phyloP scores from a whole-genome alignment of 495 filamentous ascomycete species.

The Astrothelium macrocarpum region DNA sequence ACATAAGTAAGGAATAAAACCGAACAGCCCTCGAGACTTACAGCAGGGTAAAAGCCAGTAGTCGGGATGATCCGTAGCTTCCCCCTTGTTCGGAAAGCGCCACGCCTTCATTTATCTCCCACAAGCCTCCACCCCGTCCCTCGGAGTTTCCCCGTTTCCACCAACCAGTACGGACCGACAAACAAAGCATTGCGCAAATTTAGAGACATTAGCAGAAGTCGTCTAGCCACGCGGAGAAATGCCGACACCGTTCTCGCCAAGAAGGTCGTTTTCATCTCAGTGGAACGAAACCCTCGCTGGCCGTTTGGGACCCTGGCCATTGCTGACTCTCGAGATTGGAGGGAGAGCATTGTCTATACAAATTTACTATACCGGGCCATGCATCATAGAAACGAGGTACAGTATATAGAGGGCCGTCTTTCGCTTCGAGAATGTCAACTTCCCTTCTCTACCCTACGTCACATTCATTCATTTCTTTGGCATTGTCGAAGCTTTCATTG shows the following conservation, averaged over 20 bases:
- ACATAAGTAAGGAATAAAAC: too few relatives aligned
- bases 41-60: background rate
- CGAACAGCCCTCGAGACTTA: too few relatives aligned
- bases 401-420: background rate
- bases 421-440: background rate
- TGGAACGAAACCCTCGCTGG: background rate
- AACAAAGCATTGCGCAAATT: background rate
- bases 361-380: background rate
- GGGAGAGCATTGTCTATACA: background rate
- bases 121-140: background rate
- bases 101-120: background rate
- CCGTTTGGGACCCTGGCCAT: background rate
- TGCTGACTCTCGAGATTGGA: background rate
- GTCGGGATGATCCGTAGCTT: background rate
- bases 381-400: background rate
- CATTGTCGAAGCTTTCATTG: background rate
- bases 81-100: background rate
- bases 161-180: background rate
- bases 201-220: background rate
- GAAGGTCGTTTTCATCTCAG: background rate
- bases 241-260: background rate
- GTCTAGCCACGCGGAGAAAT: background rate
- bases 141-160: background rate
- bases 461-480: conserved; percentile 3
- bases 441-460: background rate